Base-by-base conservation (phyloP, 2,329 filamentous ascomycete species). In the Colletotrichum musae region DNA sequence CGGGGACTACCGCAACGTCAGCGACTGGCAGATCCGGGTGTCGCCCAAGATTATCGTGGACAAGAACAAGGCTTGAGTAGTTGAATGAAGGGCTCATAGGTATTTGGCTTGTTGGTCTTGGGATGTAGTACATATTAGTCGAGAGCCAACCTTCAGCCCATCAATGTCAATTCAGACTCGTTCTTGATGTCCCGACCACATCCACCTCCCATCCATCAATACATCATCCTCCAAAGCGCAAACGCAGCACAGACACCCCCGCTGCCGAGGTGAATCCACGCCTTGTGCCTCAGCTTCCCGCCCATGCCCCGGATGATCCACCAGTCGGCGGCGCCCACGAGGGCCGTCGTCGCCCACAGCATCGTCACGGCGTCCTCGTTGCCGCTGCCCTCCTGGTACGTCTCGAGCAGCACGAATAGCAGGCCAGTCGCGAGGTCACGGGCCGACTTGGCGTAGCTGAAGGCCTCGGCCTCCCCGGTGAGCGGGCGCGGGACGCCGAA, bases 11-110 rank as follows among this genome's bases (percentile, higher is more conserved):
- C 74, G 77, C 15, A 78, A 82, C 52, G 70, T 77, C 2, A 75
- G 74, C 4, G 84, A 88, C 52, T 89, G 85, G 77, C 86, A 88
- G 43, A 73, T 78, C 0, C 74, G 75, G 18, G 78, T 83, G 71
- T 81, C 84, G 9, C 75, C 77, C 0, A 59, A 76, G 2, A 86
- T 89, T 65, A 28, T 53, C 1, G 39, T 48, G 6, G 52, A 26
- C 45, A 74, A 75, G 39, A 82, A 88, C 56, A 74, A 75, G 50
- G 52, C 61, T 21, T 58, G n/a, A n/a, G n/a, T n/a, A n/a, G n/a
- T n/a, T n/a, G n/a, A n/a, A n/a, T n/a, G n/a, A n/a, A n/a, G n/a
- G n/a, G n/a, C n/a, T n/a, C n/a, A n/a, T n/a, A n/a, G n/a, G n/a
- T n/a, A n/a, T n/a, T n/a, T n/a, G n/a, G n/a, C n/a, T n/a, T n/a